Evolutionary conservation across 495 filamentous ascomycete genomes (phyloP), one percentile per base, ranked within the genome.

Genomic region (Podospora fimiseda): DNA sequence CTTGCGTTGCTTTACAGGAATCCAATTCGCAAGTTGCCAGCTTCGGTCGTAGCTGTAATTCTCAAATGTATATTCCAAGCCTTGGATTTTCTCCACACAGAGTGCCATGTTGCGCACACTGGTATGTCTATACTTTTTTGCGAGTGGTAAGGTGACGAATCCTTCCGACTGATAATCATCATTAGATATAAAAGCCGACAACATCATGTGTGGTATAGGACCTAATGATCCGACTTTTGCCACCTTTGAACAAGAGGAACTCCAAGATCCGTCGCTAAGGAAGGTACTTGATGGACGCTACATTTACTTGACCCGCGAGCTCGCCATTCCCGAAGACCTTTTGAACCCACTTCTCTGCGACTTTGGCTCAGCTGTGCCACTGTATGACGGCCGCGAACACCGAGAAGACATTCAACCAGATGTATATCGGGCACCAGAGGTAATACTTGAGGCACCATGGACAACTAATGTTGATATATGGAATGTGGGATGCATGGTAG

Each of bases 401-500:
- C 44, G 11, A 37, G 53, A 53, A 33, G 51, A 60, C 48, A 49
- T 60, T 2, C 63, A 70, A 55, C 59, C 77, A 0, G 58, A 74
- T 43, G 20, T 71, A 9, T 79, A 78, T 49, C 53, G 74, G 23
- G 64, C 71, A 6, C 75, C 76, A 0, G 77, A 81, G 52, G 69
- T 78, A 1, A 74, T 79, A 44, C 46, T 80, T 9, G 60, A 67
- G 36, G 54, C 64, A 1, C 57, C 66, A 1, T 78, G 74, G 79
- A 61, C 56, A 22, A 73, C 74, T 54, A 48, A 63, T 3, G 63
- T 77, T 37, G 77, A 80, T 52, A 74, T 78, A 41, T 78, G 77
- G 76, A 75, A 73, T 56, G 64, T 72, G 14, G 76, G 74, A 48
- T 68, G 75, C 58, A 61, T 80, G 61, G 77, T 81, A 57, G 18